Evolutionary conservation across 2,329 filamentous ascomycete species (phyloP).

Genomic region (Ophiostoma piceae): DNA sequence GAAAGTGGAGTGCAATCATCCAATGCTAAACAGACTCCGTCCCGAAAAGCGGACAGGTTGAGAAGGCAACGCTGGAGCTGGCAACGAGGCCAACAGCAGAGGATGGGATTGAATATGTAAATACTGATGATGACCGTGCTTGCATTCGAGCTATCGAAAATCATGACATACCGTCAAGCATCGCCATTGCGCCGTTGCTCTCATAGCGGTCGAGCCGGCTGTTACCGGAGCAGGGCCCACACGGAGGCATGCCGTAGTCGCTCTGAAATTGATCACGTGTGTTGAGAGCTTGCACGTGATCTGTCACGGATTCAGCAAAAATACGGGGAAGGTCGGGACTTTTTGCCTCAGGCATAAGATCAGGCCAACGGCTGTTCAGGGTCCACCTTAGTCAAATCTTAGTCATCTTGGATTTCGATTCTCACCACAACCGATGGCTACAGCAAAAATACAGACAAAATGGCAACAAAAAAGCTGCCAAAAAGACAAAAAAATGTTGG

Average conservation of each 20-base stretch:
- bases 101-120: not conserved
- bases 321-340: too few species aligned
- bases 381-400: too few species aligned
- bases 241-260: slow-evolving; percentile 1
- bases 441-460: not conserved
- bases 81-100: not conserved
- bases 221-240: slow-evolving; percentile 9
- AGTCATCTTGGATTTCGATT: too few species aligned
- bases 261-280: not conserved
- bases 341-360: too few species aligned
- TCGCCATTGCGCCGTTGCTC: not conserved
- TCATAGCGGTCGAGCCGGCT: slow-evolving; percentile 4
- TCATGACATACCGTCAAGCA: too few species aligned
- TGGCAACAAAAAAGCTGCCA: too few species aligned
- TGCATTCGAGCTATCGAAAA: too few species aligned
- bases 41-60: slow-evolving; percentile 3
- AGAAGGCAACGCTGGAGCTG: not conserved
- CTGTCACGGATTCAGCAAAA: not conserved
- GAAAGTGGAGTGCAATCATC: slow-evolving; percentile 22
- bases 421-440: not conserved
- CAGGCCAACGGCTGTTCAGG: too few species aligned
- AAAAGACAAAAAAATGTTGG: not conserved
- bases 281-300: not conserved
- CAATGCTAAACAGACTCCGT: slow-evolving; percentile 14
- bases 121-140: not conserved